Evolutionary conservation across 805 yeast species (phyloP).

Genomic region (Metschnikowia similis): DNA sequence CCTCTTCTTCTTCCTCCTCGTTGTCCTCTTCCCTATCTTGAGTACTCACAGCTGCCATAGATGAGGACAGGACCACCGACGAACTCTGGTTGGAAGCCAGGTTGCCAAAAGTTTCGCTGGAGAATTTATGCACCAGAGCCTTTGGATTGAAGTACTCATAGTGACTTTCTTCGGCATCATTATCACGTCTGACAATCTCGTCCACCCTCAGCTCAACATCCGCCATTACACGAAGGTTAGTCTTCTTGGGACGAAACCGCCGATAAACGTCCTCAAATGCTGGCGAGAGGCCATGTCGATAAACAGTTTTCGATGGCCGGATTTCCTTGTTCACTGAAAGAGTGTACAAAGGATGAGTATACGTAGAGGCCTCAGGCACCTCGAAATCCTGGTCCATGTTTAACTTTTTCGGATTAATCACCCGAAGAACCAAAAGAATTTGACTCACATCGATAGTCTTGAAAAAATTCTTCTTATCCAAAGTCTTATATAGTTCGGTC

Average conservation of each 20-base stretch:
- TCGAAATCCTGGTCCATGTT: constrained; percentile 45
- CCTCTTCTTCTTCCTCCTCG: constrained; percentile 20
- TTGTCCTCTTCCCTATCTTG: constrained; percentile 1
- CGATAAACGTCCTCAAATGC: constrained; percentile 71
- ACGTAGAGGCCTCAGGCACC: constrained; percentile 31
- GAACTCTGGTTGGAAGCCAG: not conserved
- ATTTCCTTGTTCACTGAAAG: constrained; percentile 32
- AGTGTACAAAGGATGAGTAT: constrained; percentile 38
- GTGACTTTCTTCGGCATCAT: constrained; percentile 73
- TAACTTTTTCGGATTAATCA: constrained; percentile 37
- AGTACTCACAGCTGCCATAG: not conserved
- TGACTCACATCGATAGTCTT: constrained; percentile 85
- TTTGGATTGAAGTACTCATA: constrained; percentile 67
- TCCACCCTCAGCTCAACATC: constrained; percentile 76
- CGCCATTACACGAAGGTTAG: constrained; percentile 67
- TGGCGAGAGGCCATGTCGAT: constrained; percentile 77
- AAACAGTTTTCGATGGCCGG: constrained; percentile 45
- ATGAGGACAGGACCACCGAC: not conserved
- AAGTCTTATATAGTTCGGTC: constrained; percentile 80
- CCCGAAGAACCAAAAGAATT: constrained; percentile 69
- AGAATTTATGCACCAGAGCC: constrained; percentile 20
- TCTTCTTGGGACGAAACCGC: constrained; percentile 65
- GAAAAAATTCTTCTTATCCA: constrained; percentile 83
- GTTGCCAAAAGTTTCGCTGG: not conserved
- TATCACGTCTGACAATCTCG: constrained; percentile 69